Evolutionary conservation across 371 early-diverging fungal genomes (phyloP), one percentile per base, ranked within the genome.

Genomic region (Capillidium rhysosporum): DNA sequence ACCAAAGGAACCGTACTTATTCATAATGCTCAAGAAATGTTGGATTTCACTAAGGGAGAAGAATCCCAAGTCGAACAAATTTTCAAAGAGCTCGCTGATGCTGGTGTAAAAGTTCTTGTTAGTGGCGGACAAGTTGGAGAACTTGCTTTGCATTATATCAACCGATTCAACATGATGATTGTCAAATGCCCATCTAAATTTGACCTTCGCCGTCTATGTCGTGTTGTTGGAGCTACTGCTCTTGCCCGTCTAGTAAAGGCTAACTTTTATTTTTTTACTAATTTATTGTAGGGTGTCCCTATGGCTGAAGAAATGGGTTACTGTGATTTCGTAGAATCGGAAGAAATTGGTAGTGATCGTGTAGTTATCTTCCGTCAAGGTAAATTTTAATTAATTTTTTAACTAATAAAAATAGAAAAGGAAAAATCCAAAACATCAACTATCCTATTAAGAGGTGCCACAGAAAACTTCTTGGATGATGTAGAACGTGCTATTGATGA

Each of bases 1-100:
- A 98, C 98, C 54, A 99, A 99, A 77, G 98, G 98, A 43, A 98
- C 98, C 4, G 96, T 99, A 38, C 72, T 98, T 63, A 83, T 99
- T 62, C 85, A 90, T 60, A 95, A 86, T 63, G 98, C 98, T 52
- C 73, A 83, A 55, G 98, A 98, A 64, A 88, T 99, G 88, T 73
- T 95, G 40, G 82, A 82, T 64, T 99, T 94, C 65, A 83, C 86
- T 56, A 91, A 89, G 69, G 98, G 92, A 49, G 99, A 86, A 62
- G 84, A 84, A 65, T 70, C 74, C 60, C 79, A 81, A 56, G 70
- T 86, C 57, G 84, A 84, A 65, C 68, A 67, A 55, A 65, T 77
- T 40, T 79, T 93, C 65, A 84, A 84, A 68, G 83, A 84, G 61
- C 65, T 99, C 55, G 85, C 87, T 25, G 89, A 85, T 52, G 79